Evolutionary conservation across 2,329 filamentous ascomycete genomes (phyloP), one percentile per base, ranked within the genome.

Genomic region (Trichophyton mentagrophytes): DNA sequence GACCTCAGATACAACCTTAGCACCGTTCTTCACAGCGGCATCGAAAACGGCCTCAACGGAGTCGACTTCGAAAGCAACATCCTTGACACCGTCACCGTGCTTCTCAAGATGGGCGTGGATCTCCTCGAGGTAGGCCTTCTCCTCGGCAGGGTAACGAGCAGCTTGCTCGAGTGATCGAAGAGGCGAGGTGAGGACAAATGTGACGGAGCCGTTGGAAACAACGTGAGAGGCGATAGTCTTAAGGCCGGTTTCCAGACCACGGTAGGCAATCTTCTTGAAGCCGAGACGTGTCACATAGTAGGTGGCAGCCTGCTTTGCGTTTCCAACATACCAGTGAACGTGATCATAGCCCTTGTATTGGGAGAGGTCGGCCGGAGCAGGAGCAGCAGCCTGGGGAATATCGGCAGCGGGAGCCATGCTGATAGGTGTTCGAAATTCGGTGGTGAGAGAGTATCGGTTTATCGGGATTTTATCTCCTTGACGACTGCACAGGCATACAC

Each of bases 241-340:
- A 65, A 84, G 89, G 64, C 90, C 90, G 0, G 91, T 96, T 74
- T 96, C 91, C 3, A 96, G 84, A 3, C 91, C 92, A 46, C 82
- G 82, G 74, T 96, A 95, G 64, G 92, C 92, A 61, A 96, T 75
- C 20, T 83, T 83, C 69, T 83, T 79, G 78, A 96, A 96, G 61
- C 90, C 91, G 78, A 96, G 90, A 66, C 90, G 87, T 9, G 84
- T 86, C 66, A 87, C 86, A 77, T 96, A 96, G 77, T 89, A 96
- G 13, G 87, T 82, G 44, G 91, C 91, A 2, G 90, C 89, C 78
- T 96, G 91, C 77, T 96, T 96, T 68, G 92, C 91, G 72, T 97
- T 97, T 71, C 91, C 90, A 33, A 96, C 92, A 78, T 90, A 96
- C 91, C 91, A 96, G 67, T 90, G 91, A 61, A 96, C 83, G 74